phyloP scores from a whole-genome alignment of 495 filamentous ascomycete genomes.

The Aspergillus haitiensis region DNA sequence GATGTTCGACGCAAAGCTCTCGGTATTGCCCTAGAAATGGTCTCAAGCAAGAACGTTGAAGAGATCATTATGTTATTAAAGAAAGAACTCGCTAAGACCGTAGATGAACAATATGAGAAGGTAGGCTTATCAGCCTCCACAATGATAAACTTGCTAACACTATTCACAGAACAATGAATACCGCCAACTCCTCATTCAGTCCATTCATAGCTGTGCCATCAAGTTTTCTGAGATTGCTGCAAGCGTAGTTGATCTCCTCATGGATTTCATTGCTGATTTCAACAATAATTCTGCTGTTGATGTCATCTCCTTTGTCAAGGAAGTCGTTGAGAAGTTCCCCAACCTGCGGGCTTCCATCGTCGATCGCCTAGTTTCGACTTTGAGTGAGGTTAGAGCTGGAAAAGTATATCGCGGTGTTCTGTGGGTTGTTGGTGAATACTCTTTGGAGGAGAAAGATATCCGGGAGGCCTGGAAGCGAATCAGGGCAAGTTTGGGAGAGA shows the following conservation, averaged over 20 bases:
- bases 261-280: slow-evolving; percentile 99
- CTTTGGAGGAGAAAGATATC: slow-evolving; percentile 89
- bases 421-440: slow-evolving; percentile 98
- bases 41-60: slow-evolving; percentile 97
- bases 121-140: slow-evolving; percentile 31
- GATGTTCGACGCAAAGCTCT: slow-evolving; percentile 94
- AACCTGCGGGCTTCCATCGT: slow-evolving; percentile 83
- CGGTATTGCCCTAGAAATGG: slow-evolving; percentile 91
- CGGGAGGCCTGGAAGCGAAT: slow-evolving; percentile 97
- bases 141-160: slow-evolving; percentile 24
- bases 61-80: slow-evolving; percentile 95
- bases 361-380: slow-evolving; percentile 81
- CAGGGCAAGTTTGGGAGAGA: slow-evolving; percentile 90
- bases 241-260: slow-evolving; percentile 94
- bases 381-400: slow-evolving; percentile 91
- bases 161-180: slow-evolving; percentile 80
- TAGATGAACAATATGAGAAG: slow-evolving; percentile 98
- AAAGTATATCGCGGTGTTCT: slow-evolving; percentile 96
- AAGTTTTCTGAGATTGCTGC: slow-evolving; percentile 98
- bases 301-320: slow-evolving; percentile 97
- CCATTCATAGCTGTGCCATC: slow-evolving; percentile 97
- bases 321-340: slow-evolving; percentile 98
- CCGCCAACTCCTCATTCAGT: slow-evolving; percentile 90
- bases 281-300: slow-evolving; percentile 96
- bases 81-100: slow-evolving; percentile 95